A percentile compares a stretch with the other conserved stretches of the same genome.
Conservation (phyloP, 1,139 yeast genomes). For the Pichia sp. region DNA sequence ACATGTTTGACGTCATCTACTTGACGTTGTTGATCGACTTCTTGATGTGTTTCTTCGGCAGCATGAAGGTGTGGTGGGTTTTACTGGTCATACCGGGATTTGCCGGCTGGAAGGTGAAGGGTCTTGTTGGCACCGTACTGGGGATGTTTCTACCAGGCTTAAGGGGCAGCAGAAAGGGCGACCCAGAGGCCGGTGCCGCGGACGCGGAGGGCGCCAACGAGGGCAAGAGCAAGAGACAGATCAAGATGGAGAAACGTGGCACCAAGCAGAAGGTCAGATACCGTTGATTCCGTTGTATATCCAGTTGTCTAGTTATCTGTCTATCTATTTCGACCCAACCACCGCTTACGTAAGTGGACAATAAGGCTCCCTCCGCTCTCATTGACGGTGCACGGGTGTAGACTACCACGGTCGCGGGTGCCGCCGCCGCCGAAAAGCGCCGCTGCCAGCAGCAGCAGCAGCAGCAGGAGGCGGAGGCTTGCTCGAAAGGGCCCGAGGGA, state of each 20-base stretch:
- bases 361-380: no score
- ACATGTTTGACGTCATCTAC: slow-evolving; percentile 70
- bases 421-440: neutral
- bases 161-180: slow-evolving; percentile 2
- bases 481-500: neutral
- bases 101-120: slow-evolving; percentile 51
- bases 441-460: neutral
- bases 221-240: slow-evolving; percentile 45
- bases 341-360: no score
- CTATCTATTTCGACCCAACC: neutral
- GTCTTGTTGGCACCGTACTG: slow-evolving; percentile 32
- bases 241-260: slow-evolving; percentile 43
- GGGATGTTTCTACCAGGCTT: slow-evolving; percentile 27
- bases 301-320: neutral
- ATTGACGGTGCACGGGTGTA: neutral
- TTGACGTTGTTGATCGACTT: slow-evolving; percentile 61
- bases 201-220: slow-evolving; percentile 13
- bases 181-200: neutral
- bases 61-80: slow-evolving; percentile 60
- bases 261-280: slow-evolving; percentile 13
- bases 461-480: neutral
- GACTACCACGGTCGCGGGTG: neutral
- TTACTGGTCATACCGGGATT: slow-evolving; percentile 47
- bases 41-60: slow-evolving; percentile 51
- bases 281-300: neutral